Evolutionary conservation across 352 stramenopile species (phyloP), one percentile per base, ranked within the genome.

Genomic region (Phytophthora hibernalis): DNA sequence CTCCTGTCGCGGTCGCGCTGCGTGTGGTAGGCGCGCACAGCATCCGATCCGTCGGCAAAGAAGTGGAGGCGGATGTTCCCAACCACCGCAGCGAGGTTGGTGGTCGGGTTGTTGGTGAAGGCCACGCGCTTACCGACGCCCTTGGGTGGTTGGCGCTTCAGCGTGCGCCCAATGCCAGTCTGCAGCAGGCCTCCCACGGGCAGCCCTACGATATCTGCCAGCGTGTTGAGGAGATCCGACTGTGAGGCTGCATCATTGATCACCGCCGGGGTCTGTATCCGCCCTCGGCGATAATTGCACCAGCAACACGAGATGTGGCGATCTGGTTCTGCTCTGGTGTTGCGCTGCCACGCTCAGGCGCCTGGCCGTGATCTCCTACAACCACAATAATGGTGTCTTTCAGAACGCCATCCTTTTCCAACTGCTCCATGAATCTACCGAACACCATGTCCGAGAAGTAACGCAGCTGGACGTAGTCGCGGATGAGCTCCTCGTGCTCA

Each of bases 361-460:
- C 74, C 35, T 90, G 81, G 4, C 83, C 83, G 50, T 92, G 83
- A 53, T 92, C 83, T n/a, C 82, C 83, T 2, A 76, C 66, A 18
- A 92, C 60, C 1, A 90, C 57, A 2, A 92, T 80, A 33, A 92
- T 85, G 9, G 81, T 92, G 48, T 92, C 68, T 33, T 89, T 74
- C 7, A 92, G 60, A n/a, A 90, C 72, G 11, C 79, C 77, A 13
- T 69, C 83, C 20, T 54, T 62, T n/a, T 86, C 68, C 11, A 92
- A 40, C 9, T 79, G 63, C 49, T 79, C 74, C 73, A 92, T 80
- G 54, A 92, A 90, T 42, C 49, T 48, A 2, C 84, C 82, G 12
- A 92, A 79, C 26, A 74, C 70, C 43, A 90, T 61, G 51, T 91
- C 84, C 1, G 76, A 74, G 53, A 85, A 92, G 68, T 82, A 90